A percentile compares a stretch with the other conserved stretches of the same genome.
phyloP scores from a whole-genome alignment of 2,329 filamentous ascomycete species.

The Diaporthe batatas region DNA sequence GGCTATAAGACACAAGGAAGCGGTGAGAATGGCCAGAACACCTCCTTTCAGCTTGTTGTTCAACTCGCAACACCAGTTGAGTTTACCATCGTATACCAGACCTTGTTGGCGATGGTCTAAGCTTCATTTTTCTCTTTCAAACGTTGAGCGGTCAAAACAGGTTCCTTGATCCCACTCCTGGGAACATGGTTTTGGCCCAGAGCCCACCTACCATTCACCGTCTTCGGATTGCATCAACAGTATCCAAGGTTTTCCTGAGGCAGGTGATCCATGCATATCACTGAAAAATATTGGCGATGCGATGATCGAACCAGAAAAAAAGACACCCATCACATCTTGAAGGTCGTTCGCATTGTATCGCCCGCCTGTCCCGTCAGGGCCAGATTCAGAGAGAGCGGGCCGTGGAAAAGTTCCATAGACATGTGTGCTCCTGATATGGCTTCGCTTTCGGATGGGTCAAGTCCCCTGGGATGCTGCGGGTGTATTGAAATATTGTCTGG shows the following conservation, averaged over 20 bases:
- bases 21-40: too few species aligned
- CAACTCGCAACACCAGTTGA: not conserved
- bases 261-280: not conserved
- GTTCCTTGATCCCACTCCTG: not conserved
- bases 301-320: not conserved
- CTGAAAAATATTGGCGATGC: not conserved
- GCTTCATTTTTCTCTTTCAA: not conserved
- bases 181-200: not conserved
- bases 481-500: slow-evolving; percentile 40
- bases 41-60: not conserved
- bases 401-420: not conserved
- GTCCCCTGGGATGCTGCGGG: not conserved
- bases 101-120: not conserved
- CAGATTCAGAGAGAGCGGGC: not conserved
- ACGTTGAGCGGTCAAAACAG: not conserved
- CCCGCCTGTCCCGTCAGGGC: not conserved
- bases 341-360: not conserved
- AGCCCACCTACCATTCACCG: not conserved
- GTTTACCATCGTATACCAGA: not conserved
- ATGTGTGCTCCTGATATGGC: not conserved
- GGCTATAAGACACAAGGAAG: not conserved
- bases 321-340: not conserved
- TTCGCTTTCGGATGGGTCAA: not conserved
- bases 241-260: not conserved
- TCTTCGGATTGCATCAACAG: not conserved